A percentile compares a stretch with the other conserved stretches of the same genome.
Evolutionary conservation across 495 filamentous ascomycete species (phyloP).

Genomic region (Eremomyces bilateralis): DNA sequence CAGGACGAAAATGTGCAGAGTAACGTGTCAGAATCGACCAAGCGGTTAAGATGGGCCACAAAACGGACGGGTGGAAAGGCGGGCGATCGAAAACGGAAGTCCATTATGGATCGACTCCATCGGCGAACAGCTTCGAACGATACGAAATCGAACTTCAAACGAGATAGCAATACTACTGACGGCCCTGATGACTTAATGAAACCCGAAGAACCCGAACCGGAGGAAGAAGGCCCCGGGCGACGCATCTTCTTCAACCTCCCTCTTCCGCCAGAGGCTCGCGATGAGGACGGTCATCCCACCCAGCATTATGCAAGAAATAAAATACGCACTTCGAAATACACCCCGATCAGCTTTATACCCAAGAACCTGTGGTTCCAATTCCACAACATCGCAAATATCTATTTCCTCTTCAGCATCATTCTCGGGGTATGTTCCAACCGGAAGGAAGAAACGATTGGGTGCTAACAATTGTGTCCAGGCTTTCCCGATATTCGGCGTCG

Average conservation of each 20-base stretch:
- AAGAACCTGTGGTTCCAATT: constrained; percentile 97
- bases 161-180: constrained; percentile 53
- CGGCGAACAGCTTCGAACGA: constrained; percentile 9
- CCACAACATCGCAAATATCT: constrained; percentile 96
- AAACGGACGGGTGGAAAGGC: constrained; percentile 53
- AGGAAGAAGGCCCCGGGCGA: constrained; percentile 15
- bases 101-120: constrained; percentile 57
- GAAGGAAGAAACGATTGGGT: constrained; percentile 7
- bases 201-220: constrained; percentile 19
- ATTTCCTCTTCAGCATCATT: constrained; percentile 93
- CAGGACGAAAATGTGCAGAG: constrained; percentile 9
- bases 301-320: constrained; percentile 72
- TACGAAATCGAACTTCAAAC: constrained; percentile 25
- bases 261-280: constrained; percentile 52
- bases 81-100: constrained; percentile 58
- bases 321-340: constrained; percentile 94
- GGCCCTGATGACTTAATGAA: constrained; percentile 21
- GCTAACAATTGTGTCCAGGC: constrained; percentile 31
- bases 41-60: constrained; percentile 85
- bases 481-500: constrained; percentile 85
- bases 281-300: constrained; percentile 59
- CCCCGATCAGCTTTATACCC: constrained; percentile 84
- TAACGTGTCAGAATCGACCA: constrained; percentile 28
- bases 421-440: constrained; percentile 45
- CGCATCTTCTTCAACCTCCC: constrained; percentile 67